These are phyloP conservation scores for Cryphonectria carpinicola DNA, from an alignment of 2,329 filamentous ascomycete species.

Conservation along the genomic window DNA sequence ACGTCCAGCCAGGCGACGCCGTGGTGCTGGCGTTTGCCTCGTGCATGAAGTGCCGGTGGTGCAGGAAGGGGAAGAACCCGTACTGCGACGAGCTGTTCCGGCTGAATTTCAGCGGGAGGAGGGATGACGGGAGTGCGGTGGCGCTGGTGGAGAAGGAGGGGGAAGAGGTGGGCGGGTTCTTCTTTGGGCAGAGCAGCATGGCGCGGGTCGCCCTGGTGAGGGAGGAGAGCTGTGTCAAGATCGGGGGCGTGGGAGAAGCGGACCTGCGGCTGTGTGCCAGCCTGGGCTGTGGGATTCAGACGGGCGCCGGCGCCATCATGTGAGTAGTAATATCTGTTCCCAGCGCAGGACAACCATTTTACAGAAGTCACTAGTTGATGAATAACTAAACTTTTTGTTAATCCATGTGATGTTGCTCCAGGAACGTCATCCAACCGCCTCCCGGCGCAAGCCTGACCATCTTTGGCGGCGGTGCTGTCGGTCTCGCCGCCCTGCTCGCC, in stretches of 20 bases:
- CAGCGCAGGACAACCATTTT: not conserved
- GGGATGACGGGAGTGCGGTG: slow-evolving; percentile 12
- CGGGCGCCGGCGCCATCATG: slow-evolving; percentile 21
- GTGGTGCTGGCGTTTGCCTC: slow-evolving; percentile 27
- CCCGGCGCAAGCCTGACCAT: slow-evolving; percentile 18
- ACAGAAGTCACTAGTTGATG: not conserved
- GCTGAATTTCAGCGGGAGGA: slow-evolving; percentile 17
- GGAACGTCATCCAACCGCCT: slow-evolving; percentile 24
- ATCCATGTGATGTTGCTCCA: not conserved
- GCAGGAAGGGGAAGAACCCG: slow-evolving; percentile 5
- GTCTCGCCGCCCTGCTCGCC: slow-evolving; percentile 22
- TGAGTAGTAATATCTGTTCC: slow-evolving; percentile 4
- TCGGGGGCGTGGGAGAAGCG: slow-evolving; percentile 15
- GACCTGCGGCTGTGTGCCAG: slow-evolving; percentile 21
- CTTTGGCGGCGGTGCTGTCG: slow-evolving; percentile 25
- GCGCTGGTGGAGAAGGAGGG: slow-evolving; percentile 5
- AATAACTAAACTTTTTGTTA: not conserved
- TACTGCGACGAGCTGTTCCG: slow-evolving; percentile 18
- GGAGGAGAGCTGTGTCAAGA: slow-evolving; percentile 23
- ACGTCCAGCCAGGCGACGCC: slow-evolving; percentile 30
- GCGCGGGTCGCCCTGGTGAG: slow-evolving; percentile 18
- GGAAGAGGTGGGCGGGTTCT: slow-evolving; percentile 8
- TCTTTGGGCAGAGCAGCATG: slow-evolving; percentile 28
- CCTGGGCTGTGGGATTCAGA: slow-evolving; percentile 24
- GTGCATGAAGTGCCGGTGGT: slow-evolving; percentile 19